A percentile compares a stretch with the other conserved stretches of the same genome.
These are phyloP conservation scores for Nakaseomyces glabratus DNA, from an alignment of 1,139 yeast species.

Conservation along the genomic window DNA sequence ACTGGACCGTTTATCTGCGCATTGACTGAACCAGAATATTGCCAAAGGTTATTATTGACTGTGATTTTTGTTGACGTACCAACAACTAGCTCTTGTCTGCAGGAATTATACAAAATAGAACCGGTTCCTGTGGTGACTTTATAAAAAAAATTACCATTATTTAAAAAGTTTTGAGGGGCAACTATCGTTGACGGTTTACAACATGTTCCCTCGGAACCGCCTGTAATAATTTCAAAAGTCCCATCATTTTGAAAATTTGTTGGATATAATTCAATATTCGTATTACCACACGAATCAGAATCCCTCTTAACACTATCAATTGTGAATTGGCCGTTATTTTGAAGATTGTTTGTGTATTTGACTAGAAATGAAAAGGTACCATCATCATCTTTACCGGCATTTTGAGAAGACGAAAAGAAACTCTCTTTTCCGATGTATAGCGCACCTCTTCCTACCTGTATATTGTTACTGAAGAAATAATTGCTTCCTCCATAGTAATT, in stretches of 20 bases:
- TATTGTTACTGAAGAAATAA: slow-evolving; percentile 1
- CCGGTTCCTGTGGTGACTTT: neutral
- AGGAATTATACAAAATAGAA: neutral
- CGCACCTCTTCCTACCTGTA: neutral
- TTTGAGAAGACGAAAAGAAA: neutral
- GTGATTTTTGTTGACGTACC: neutral
- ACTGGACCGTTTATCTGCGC: slow-evolving; percentile 3
- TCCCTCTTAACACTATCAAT: neutral
- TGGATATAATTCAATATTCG: slow-evolving; percentile 4
- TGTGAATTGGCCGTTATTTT: neutral
- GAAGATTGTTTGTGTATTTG: slow-evolving; percentile 1
- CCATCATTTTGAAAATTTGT: slow-evolving; percentile 4
- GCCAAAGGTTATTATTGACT: slow-evolving; percentile 3
- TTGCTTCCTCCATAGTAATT: slow-evolving; percentile 1
- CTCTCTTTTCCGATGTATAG: slow-evolving; percentile 1
- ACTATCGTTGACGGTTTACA: neutral
- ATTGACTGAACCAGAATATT: neutral
- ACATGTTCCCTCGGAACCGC: neutral
- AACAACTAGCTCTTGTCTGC: neutral
- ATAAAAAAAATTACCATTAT: slow-evolving; percentile 2
- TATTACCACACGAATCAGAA: neutral
- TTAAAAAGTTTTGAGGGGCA: neutral
- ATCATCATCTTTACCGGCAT: neutral
- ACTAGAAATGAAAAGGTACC: neutral
- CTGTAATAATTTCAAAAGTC: slow-evolving; percentile 1